Base-by-base conservation (phyloP, 148 eudicot genomes). In the Mesembryanthemum crystallinum region DNA sequence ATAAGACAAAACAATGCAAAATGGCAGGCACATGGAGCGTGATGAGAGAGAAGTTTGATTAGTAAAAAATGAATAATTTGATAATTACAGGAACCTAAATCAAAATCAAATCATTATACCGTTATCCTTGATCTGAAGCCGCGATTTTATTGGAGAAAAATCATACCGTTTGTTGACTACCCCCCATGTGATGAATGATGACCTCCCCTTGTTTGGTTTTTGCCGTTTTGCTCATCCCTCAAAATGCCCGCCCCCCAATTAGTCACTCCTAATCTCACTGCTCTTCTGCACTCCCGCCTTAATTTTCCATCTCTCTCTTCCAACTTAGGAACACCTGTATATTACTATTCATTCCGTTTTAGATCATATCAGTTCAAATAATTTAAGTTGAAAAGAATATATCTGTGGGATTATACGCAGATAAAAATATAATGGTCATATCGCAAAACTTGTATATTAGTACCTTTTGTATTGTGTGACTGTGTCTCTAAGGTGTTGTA, bases 11-110 rank as follows among this genome's bases (percentile, higher is more conserved):
- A 37, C 15, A 21, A 18, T 64, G 25, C 20, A 42, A 25, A 47
- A 69, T 69, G 72, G 58, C 35, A 69, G 55, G 72, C 72, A 69
- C 72, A 47, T 54, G 58, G 72, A 4, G 35, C 12, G 71, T 7
- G 23, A 15, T 13, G 72, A 43, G 72, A 25, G 35, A 47, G 33
- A 3, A 24, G 72, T 23, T 69, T 24, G 6, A 54, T 17, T 54
- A 17, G 7, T 8, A 17, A 17, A 49, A 51, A 27, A 69, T 13
- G 14, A 30, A 29, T 69, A 47, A 28, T 69, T n/a, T 69, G 45
- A 28, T 47, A 14, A 51, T 49, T 49, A 49, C 14, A 5, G 39
- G 59, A 28, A 51, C 25, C 25, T 9, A 9, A 47, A 47, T 47
- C 52, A 47, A 69, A 52, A 49, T 13, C 23, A 69, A 29, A 69